These are phyloP conservation scores for Petunia secreta DNA, from an alignment of 257 asterid species.

Conservation along the genomic window DNA sequence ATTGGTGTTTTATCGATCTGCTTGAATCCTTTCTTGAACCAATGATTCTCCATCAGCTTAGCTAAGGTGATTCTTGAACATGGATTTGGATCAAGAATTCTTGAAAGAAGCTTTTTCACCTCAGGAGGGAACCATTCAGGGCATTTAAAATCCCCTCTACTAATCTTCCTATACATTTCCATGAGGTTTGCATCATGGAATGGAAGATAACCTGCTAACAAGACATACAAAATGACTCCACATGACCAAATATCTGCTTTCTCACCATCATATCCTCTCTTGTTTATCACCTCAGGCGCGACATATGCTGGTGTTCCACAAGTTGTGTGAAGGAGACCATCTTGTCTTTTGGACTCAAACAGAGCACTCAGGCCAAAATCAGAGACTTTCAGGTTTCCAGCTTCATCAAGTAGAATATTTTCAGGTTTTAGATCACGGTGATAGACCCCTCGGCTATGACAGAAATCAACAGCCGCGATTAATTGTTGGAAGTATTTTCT, in stretches of 20 bases:
- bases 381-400: neutral
- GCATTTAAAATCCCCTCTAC: neutral
- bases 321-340: slow-evolving; percentile 15
- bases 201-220: slow-evolving; percentile 7
- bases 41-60: slow-evolving; percentile 20
- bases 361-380: slow-evolving; percentile 28
- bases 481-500: slow-evolving; percentile 22
- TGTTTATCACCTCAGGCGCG: slow-evolving; percentile 26
- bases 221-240: neutral
- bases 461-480: neutral
- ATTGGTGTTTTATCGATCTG: neutral
- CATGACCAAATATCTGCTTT: slow-evolving; percentile 23
- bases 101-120: slow-evolving; percentile 10
- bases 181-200: neutral
- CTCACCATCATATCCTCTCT: slow-evolving; percentile 25
- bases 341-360: slow-evolving; percentile 7
- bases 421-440: slow-evolving; percentile 12
- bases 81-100: slow-evolving; percentile 27
- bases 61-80: slow-evolving; percentile 10
- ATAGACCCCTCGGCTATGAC: slow-evolving; percentile 25
- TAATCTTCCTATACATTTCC: slow-evolving; percentile 22
- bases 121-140: slow-evolving; percentile 7
- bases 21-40: slow-evolving; percentile 27
- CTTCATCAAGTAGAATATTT: slow-evolving; percentile 24
- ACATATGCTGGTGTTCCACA: slow-evolving; percentile 32